phyloP scores from a whole-genome alignment of 1,284 basidiomycete species.

The Ceratobasidium sp. region DNA sequence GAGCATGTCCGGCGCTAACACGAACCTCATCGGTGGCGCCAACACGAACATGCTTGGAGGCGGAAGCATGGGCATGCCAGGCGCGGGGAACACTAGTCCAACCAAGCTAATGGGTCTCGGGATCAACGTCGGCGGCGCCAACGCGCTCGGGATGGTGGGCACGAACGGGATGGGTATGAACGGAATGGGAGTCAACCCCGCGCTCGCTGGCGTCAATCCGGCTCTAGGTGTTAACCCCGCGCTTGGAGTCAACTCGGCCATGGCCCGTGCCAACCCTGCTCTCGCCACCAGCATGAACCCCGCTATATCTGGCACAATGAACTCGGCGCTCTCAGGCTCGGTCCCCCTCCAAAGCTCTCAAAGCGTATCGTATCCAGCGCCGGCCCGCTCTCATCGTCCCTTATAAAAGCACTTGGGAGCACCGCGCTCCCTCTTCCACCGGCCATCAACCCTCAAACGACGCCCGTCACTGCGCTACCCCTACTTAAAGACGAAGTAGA shows the following conservation, averaged over 20 bases:
- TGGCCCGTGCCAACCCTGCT: conserved; percentile 37
- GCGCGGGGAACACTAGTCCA: conserved; percentile 47
- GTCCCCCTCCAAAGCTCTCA: conserved; percentile 47
- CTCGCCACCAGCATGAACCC: conserved; percentile 47
- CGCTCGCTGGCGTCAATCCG: conserved; percentile 19
- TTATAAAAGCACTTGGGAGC: conserved; percentile 55
- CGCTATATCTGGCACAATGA: conserved; percentile 31
- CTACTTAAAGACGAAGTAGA: conserved; percentile 63
- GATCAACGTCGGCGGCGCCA: conserved; percentile 34
- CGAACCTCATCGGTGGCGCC: not conserved
- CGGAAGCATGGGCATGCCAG: conserved; percentile 48
- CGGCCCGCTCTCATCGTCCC: conserved; percentile 55
- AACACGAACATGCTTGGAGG: conserved; percentile 47
- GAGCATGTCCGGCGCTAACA: conserved; percentile 35
- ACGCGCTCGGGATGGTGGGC: conserved; percentile 35
- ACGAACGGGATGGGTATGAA: conserved; percentile 38
- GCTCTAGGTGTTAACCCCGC: conserved; percentile 24
- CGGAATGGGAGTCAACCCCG: too few species aligned
- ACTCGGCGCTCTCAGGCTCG: conserved; percentile 11
- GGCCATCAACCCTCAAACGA: conserved; percentile 72
- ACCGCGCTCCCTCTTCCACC: conserved; percentile 58
- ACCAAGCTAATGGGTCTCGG: conserved; percentile 47
- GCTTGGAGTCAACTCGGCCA: conserved; percentile 17
- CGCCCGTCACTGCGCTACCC: conserved; percentile 75
- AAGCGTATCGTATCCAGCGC: conserved; percentile 51